A percentile compares a stretch with the other conserved stretches of the same genome.
Conservation (phyloP, 306 rosid species). For the Cucumis sativus region Cucumber_9930_V3 NC_026660.2:23388001-23388500, state of each 20-base stretch:
- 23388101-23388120: constrained; percentile 73
- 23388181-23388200: constrained; percentile 4
- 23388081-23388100: constrained; percentile 98
- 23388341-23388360: constrained; percentile 74
- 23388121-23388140: constrained; percentile 90
- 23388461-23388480: constrained; percentile 1
- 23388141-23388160: constrained; percentile 65
- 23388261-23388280: constrained; percentile 78
- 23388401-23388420: constrained; percentile 70
- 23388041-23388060: constrained; percentile 72
- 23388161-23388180: not conserved
- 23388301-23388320: constrained; percentile 98
- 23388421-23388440: constrained; percentile 75
- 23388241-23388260: constrained; percentile 84
- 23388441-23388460: constrained; percentile 54
- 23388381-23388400: constrained; percentile 88
- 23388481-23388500: not conserved
- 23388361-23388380: constrained; percentile 71
- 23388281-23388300: constrained; percentile 86
- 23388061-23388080: constrained; percentile 71
- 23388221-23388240: constrained; percentile 28
- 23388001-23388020: not conserved
- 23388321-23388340: constrained; percentile 93
- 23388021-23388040: not conserved
- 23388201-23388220: constrained; percentile 4